These are phyloP conservation scores for Cutaneotrichosporon daszewskae DNA, from an alignment of 1,284 basidiomycete genomes.

Conservation along the genomic window DNA sequence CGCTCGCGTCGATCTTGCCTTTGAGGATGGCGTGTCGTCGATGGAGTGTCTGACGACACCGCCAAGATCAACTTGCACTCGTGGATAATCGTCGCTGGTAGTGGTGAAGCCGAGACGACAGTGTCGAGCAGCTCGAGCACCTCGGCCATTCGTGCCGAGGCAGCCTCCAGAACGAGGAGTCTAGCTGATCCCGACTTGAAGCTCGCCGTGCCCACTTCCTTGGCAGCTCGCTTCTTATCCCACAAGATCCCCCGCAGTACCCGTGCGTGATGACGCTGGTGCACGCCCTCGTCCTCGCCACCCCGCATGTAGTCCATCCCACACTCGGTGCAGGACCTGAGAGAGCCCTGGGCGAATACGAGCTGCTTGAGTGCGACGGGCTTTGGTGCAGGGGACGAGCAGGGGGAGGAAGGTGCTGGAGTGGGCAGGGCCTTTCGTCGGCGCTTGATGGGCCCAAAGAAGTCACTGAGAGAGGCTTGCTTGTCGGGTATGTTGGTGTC, in stretches of 20 bases:
- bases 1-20: constrained; percentile 24
- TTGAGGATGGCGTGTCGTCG: constrained; percentile 1
- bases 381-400: constrained; percentile 1
- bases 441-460: constrained; percentile 2
- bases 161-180: constrained; percentile 36
- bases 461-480: constrained; percentile 2
- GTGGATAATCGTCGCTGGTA: constrained; percentile 37
- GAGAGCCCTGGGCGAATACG: constrained; percentile 31
- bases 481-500: not conserved
- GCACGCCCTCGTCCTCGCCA: constrained; percentile 44
- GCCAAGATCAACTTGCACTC: constrained; percentile 46
- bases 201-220: not conserved
- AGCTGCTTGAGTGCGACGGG: constrained; percentile 24
- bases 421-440: not conserved
- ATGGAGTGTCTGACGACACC: constrained; percentile 34
- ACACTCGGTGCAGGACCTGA: constrained; percentile 45
- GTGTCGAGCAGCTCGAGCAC: constrained; percentile 46
- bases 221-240: constrained; percentile 15
- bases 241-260: constrained; percentile 46
- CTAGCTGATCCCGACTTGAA: not conserved
- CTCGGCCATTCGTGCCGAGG: constrained; percentile 19
- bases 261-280: constrained; percentile 45
- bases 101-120: constrained; percentile 44
- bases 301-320: constrained; percentile 48
- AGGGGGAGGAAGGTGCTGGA: constrained; percentile 11